Evolutionary conservation across 225 moss, liverwort and hornwort species (phyloP).

Genomic region (Physcomitrellopsis africana): DNA sequence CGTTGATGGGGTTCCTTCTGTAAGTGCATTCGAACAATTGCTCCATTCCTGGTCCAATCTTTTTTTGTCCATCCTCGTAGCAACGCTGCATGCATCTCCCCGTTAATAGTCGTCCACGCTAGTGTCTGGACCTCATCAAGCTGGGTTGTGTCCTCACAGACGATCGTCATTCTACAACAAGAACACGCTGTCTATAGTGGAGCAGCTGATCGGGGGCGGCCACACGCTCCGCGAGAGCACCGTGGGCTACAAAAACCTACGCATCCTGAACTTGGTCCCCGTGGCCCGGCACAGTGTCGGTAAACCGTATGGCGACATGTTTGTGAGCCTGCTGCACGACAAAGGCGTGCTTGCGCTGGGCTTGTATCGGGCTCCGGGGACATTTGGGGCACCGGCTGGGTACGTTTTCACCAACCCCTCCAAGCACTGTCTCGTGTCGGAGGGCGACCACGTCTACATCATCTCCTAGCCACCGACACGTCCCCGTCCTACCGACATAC

Average conservation of each 20-base stretch:
- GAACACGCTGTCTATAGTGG: constrained; percentile 76
- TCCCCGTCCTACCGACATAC: no score
- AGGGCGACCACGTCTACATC: constrained; percentile 66
- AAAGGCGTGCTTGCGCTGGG: constrained; percentile 63
- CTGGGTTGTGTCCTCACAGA: constrained; percentile 33
- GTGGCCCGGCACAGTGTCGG: constrained; percentile 60
- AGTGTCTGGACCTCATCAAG: neutral
- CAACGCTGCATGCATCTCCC: neutral
- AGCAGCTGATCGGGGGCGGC: constrained; percentile 75
- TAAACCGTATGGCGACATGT: constrained; percentile 53
- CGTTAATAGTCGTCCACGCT: neutral
- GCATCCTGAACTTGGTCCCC: constrained; percentile 58
- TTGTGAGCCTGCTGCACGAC: constrained; percentile 70
- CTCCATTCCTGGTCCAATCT: neutral
- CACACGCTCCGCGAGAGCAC: constrained; percentile 36
- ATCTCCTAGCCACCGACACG: constrained; percentile 32
- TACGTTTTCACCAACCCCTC: constrained; percentile 85
- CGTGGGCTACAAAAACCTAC: constrained; percentile 36
- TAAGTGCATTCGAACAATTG: constrained; percentile 35
- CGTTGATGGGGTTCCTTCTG: constrained; percentile 77
- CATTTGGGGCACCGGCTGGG: constrained; percentile 69
- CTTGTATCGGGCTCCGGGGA: constrained; percentile 69
- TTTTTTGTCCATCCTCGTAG: neutral
- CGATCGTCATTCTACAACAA: constrained; percentile 85
- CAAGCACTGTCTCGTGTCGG: constrained; percentile 55